Evolutionary conservation across 2,329 filamentous ascomycete species (phyloP).

Genomic region (Trichothecium roseum): DNA sequence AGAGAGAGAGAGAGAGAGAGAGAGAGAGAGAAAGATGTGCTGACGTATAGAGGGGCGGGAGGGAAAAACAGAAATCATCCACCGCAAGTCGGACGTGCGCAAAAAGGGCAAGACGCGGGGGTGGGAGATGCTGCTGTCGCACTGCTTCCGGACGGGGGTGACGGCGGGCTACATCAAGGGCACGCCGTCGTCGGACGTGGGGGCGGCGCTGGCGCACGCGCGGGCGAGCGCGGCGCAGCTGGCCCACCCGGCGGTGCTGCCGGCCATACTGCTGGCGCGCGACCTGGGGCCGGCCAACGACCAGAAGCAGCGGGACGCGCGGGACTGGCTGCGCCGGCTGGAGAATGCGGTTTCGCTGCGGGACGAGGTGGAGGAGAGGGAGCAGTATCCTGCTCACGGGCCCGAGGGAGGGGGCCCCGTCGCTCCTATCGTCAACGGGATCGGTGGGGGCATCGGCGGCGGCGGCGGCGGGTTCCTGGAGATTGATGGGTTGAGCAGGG

Average conservation of each 20-base stretch:
- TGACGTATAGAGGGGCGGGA: too few species aligned
- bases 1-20: too few species aligned
- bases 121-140: conserved; percentile 53
- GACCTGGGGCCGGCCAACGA: conserved; percentile 46
- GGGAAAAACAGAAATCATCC: conserved; percentile 40
- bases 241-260: conserved; percentile 48
- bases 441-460: conserved; percentile 26
- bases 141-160: conserved; percentile 42
- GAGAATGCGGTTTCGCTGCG: conserved; percentile 53
- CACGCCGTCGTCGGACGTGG: conserved; percentile 45
- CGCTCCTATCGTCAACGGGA: too few species aligned
- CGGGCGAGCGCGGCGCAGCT: conserved; percentile 36
- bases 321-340: conserved; percentile 50
- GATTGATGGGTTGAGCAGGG: conserved; percentile 49
- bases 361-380: conserved; percentile 45
- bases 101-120: conserved; percentile 54
- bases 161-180: conserved; percentile 54
- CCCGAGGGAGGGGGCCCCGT: too few species aligned
- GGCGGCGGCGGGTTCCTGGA: conserved; percentile 34
- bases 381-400: too few species aligned
- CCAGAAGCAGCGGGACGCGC: conserved; percentile 50
- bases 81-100: conserved; percentile 55
- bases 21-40: too few species aligned
- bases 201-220: conserved; percentile 37
- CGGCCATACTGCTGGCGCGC: conserved; percentile 47